A percentile compares a stretch with the other conserved stretches of the same genome.
Conservation (phyloP, 75 land plant species). For the Cryptomeria japonica region DNA sequence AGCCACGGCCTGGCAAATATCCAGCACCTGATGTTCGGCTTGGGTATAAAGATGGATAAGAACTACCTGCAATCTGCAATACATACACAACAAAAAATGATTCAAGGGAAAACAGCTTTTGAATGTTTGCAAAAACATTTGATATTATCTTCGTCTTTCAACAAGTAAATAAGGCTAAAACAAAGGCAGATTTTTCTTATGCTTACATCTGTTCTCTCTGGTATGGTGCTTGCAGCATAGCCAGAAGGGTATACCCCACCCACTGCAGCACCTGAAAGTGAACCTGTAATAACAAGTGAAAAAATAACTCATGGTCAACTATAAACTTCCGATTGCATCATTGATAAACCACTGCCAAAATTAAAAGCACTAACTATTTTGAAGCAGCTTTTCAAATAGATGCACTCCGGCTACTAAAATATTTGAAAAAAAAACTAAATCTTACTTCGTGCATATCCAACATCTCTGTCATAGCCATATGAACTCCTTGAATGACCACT, state of each 20-base stretch:
- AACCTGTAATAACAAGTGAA: not conserved
- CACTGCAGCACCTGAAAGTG: conserved; percentile 2
- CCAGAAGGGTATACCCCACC: conserved; percentile 5
- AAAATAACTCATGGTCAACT: not conserved
- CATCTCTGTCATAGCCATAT: not conserved
- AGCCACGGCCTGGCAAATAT: conserved; percentile 9
- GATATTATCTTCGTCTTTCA: not conserved
- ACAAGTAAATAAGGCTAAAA: no score
- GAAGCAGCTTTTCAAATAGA: not conserved
- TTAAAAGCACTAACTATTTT: not conserved
- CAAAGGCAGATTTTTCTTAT: not conserved
- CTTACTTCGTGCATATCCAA: conserved; percentile 1
- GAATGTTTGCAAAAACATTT: not conserved
- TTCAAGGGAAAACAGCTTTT: not conserved
- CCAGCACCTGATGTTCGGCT: not conserved
- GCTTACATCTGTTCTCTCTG: conserved; percentile 7
- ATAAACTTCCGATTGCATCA: not conserved
- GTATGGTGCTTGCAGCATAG: not conserved
- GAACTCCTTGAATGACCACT: not conserved
- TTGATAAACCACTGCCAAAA: not conserved
- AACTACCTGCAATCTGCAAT: conserved; percentile 10
- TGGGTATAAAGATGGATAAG: not conserved
- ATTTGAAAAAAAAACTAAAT: not conserved
- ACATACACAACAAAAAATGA: not conserved
- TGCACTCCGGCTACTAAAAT: not conserved